A percentile compares a stretch with the other conserved stretches of the same genome.
phyloP scores from a whole-genome alignment of 2,329 filamentous ascomycete species.

The Pseudogymnoascus sp. region DNA sequence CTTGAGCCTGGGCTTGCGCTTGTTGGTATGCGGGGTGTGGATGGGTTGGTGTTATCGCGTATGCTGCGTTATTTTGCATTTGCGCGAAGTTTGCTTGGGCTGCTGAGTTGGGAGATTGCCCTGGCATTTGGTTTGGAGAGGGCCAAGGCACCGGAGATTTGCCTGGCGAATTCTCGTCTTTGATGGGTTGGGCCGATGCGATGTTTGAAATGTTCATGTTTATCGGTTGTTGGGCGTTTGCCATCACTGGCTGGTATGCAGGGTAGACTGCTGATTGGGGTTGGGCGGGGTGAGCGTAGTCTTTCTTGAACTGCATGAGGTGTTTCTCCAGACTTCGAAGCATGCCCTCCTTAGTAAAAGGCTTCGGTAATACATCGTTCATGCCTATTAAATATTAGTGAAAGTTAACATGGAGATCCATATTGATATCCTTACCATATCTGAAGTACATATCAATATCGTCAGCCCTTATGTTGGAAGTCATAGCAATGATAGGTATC shows the following conservation, averaged over 20 bases:
- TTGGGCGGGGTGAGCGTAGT: slow-evolving; percentile 24
- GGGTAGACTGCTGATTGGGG: slow-evolving; percentile 21
- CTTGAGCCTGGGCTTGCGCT: slow-evolving; percentile 11
- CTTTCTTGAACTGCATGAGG: slow-evolving; percentile 73
- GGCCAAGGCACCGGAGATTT: slow-evolving; percentile 30
- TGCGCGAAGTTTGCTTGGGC: slow-evolving; percentile 22
- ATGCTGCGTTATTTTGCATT: slow-evolving; percentile 24
- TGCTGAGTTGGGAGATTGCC: slow-evolving; percentile 22
- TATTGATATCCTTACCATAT: slow-evolving; percentile 60
- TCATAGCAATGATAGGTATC: slow-evolving; percentile 95
- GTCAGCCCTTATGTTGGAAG: slow-evolving; percentile 92
- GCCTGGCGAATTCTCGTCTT: slow-evolving; percentile 28
- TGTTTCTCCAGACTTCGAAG: slow-evolving; percentile 83
- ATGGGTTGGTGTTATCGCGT: slow-evolving; percentile 25
- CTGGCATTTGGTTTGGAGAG: slow-evolving; percentile 26
- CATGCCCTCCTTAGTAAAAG: slow-evolving; percentile 85
- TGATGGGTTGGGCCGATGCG: slow-evolving; percentile 24
- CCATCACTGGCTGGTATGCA: slow-evolving; percentile 11
- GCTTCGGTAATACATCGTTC: slow-evolving; percentile 95
- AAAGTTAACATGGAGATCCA: slow-evolving; percentile 1
- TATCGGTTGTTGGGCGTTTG: slow-evolving; percentile 20
- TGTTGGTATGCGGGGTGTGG: slow-evolving; percentile 15
- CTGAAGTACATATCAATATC: slow-evolving; percentile 97
- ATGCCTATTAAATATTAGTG: slow-evolving; percentile 56
- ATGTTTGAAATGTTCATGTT: slow-evolving; percentile 26